Base-by-base conservation (phyloP, 192 early-diverging fungal genomes). In the Mortierella alpina region DNA sequence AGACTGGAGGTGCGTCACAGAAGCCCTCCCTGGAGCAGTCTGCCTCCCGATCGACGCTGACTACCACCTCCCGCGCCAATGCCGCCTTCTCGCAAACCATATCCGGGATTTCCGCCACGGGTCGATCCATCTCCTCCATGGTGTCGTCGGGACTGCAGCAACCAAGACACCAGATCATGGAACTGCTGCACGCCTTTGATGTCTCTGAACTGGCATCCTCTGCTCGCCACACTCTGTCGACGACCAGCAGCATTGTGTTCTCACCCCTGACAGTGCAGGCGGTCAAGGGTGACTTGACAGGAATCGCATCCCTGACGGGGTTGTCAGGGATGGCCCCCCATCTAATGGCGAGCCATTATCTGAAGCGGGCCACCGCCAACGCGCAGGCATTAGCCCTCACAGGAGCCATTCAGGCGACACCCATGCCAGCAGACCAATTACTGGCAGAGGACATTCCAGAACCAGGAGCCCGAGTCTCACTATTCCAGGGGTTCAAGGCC, bases 401-500 rank as follows among this genome's bases (percentile, higher is more conserved):
- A 42, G 66, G 72, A 42, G 68, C 66, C 41, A 73, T 63, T 5
- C 62, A 59, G 45, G 68, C 61, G 44, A 68, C 58, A 31, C 68
- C 66, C 14, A 51, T 55, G 22, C 75, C 83, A 0, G 84, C 84
- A 8, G 75, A 83, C 18, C 74, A 79, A 41, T 66, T 88, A 39
- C 62, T 87, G 10, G 58, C 78, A 9, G 77, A 82, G 11, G 89
- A 90, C 17, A 87, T 90, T 57, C 89, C 89, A 39, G 89, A 87
- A 20, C 75, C 89, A 15, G 84, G 66, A 41, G 85, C 85, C 39
- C 79, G 86, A 20, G 76, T 90, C 42, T 90, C 89, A 23, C 74
- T 90, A 22, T 87, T 88, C 56, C 86, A 90, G 70, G 87, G 89
- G 6, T 90, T 88, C 62, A 84, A 81, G 40, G 84, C 85, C 18